Percentiles rank a stretch among this genome's conserved stretches.
These are phyloP conservation scores for Nitzschia palea DNA, from an alignment of 108 stramenopile species.

Conservation along the genomic window DNA sequence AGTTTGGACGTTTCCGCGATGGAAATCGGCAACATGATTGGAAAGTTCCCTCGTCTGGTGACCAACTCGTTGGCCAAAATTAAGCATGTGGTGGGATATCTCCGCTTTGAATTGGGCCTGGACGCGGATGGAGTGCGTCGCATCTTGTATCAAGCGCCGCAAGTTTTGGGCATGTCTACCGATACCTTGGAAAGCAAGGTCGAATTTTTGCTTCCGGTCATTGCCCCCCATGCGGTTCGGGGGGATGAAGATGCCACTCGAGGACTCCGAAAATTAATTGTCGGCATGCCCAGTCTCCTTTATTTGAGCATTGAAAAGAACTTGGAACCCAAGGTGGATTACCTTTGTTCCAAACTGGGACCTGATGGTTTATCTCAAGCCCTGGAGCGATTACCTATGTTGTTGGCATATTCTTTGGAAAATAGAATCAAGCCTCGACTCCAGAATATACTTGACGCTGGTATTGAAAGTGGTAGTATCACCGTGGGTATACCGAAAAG, in stretches of 20 bases:
- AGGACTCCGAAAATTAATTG: conserved; percentile 44
- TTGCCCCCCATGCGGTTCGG: conserved; percentile 13
- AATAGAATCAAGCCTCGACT: conserved; percentile 72
- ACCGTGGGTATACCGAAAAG: conserved; percentile 70
- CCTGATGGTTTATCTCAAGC: conserved; percentile 32
- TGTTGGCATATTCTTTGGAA: conserved; percentile 79
- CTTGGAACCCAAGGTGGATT: conserved; percentile 69
- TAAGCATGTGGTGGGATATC: conserved; percentile 67
- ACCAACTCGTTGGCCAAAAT: conserved; percentile 69
- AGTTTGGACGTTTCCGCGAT: conserved; percentile 46
- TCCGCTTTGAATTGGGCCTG: conserved; percentile 66
- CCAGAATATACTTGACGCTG: conserved; percentile 45
- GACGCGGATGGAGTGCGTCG: conserved; percentile 69
- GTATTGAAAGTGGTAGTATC: conserved; percentile 47
- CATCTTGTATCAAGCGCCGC: conserved; percentile 76
- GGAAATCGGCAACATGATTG: conserved; percentile 60
- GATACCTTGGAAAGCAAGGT: conserved; percentile 63
- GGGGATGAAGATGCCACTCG: neutral
- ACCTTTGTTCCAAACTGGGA: conserved; percentile 40
- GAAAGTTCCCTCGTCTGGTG: conserved; percentile 69
- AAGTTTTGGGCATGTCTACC: conserved; percentile 50
- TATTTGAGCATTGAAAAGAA: conserved; percentile 50
- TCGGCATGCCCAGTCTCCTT: conserved; percentile 72
- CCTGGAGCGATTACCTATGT: conserved; percentile 58
- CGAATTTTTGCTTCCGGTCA: conserved; percentile 47